These are phyloP conservation scores for Schwanniomyces polymorphus DNA, from an alignment of 805 yeast species.

Conservation along the genomic window DNA sequence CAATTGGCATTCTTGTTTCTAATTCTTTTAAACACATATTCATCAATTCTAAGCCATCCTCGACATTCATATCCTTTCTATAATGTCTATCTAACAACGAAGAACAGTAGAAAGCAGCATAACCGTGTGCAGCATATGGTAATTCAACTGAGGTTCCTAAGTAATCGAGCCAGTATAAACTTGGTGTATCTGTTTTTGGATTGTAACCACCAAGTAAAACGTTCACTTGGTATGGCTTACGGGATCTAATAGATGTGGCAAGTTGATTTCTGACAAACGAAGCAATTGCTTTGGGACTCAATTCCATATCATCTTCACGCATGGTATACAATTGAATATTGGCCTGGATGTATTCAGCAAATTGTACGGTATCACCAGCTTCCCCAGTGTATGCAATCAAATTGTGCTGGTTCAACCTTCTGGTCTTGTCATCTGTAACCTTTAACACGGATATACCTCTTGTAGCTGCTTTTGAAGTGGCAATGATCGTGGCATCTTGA, in stretches of 20 bases:
- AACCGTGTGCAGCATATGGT: slow-evolving; percentile 98
- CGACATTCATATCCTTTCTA: slow-evolving; percentile 68
- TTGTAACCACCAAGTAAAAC: slow-evolving; percentile 87
- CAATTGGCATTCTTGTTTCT: slow-evolving; percentile 84
- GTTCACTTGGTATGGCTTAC: slow-evolving; percentile 91
- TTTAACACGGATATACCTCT: slow-evolving; percentile 52
- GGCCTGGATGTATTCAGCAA: slow-evolving; percentile 93
- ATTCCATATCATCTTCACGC: slow-evolving; percentile 74
- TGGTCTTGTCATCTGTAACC: slow-evolving; percentile 44
- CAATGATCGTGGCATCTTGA: slow-evolving; percentile 76
- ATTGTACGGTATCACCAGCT: slow-evolving; percentile 93
- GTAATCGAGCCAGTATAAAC: slow-evolving; percentile 87
- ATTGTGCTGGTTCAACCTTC: slow-evolving; percentile 70
- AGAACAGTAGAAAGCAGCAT: slow-evolving; percentile 93
- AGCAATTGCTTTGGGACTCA: slow-evolving; percentile 84
- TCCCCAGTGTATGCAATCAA: slow-evolving; percentile 93
- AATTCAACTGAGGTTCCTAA: slow-evolving; percentile 87
- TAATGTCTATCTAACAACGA: slow-evolving; percentile 91
- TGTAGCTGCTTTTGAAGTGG: slow-evolving; percentile 93
- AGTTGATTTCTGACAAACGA: slow-evolving; percentile 84
- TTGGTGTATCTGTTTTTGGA: slow-evolving; percentile 54
- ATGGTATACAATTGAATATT: slow-evolving; percentile 85
- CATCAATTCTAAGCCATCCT: slow-evolving; percentile 77
- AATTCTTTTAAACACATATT: slow-evolving; percentile 76
- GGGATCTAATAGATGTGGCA: slow-evolving; percentile 84